Evolutionary conservation across 2,329 filamentous ascomycete species (phyloP), one percentile per base, ranked within the genome.

Genomic region (Cladosporium colombiae): DNA sequence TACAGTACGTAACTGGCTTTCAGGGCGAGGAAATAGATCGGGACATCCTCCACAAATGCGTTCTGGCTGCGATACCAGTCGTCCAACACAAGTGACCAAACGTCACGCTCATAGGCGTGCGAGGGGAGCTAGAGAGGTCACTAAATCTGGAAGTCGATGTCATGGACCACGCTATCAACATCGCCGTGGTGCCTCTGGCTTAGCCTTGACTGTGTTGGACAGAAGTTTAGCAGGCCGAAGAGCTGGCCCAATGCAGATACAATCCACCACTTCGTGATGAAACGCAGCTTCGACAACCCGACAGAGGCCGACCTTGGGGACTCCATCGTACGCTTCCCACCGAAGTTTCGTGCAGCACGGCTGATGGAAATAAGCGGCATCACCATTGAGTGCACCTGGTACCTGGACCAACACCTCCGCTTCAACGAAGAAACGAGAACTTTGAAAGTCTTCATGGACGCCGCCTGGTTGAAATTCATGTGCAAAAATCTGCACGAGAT

Each of bases 351-450:
- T 14, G 56, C 56, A 18, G 31, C 56, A 14, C n/a, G 31, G 18
- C 35, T 59, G n/a, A 16, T 29, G 14, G 21, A 44, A 7, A 59
- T 59, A 16, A 59, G 56, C 27, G 56, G 56, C 18, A 44, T 59
- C 13, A 18, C 7, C 3, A 59, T 59, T 1, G 56, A 59, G 29
- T 21, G 5, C 10, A 59, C 56, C 23, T 59, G 25, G 11, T 59
- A 59, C 33, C 56, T 59, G 18, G 56, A 59, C 56, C 56, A 59
- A 29, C 56, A 59, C 14, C 33, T 59, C 1, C 33, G 21, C 2
- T 59, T 59, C 56, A 59, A 59, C 21, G 56, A 59, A 21, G 2
- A 29, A 2, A 59, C 56, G 11, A 59, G 56, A n/a, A 59, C 56
- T 6, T 18, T 59, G 5, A 59, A n/a, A 29, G 14, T 59, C 21